Conservation (phyloP, 495 filamentous ascomycete species). For the Lophiotrema nucula region DNA sequence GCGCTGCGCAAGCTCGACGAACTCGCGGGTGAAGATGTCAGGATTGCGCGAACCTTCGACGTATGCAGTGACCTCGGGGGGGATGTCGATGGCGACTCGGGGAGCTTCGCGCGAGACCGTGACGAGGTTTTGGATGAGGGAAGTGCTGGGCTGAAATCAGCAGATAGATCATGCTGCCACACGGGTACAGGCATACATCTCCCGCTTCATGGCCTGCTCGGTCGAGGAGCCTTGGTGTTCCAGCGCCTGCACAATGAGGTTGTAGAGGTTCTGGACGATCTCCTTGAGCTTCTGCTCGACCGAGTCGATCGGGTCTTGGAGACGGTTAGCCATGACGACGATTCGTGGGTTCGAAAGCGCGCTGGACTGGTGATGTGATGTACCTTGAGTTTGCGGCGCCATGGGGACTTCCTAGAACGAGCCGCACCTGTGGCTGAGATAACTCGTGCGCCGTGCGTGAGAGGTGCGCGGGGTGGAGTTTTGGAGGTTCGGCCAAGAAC, state of each 20-base stretch:
- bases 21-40: conserved; percentile 97
- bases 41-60: conserved; percentile 92
- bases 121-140: conserved; percentile 47
- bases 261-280: conserved; percentile 84
- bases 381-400: background rate
- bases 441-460: background rate
- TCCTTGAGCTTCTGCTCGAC: conserved; percentile 58
- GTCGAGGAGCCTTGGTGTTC: conserved; percentile 65
- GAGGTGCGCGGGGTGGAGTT: background rate
- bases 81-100: conserved; percentile 55
- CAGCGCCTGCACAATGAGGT: conserved; percentile 73
- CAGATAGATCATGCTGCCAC: background rate
- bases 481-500: background rate
- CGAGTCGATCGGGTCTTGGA: conserved; percentile 1
- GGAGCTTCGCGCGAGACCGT: conserved; percentile 47
- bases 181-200: conserved; percentile 52
- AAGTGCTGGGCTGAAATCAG: conserved; percentile 27
- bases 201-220: conserved; percentile 58
- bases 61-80: conserved; percentile 89
- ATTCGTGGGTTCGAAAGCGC: no score
- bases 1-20: conserved; percentile 84
- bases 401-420: background rate
- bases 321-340: background rate
- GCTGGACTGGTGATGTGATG: background rate
- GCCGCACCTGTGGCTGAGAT: no score